Evolutionary conservation across 257 asterid genomes (phyloP).

Genomic region (Rauvolfia tetraphylla): DNA sequence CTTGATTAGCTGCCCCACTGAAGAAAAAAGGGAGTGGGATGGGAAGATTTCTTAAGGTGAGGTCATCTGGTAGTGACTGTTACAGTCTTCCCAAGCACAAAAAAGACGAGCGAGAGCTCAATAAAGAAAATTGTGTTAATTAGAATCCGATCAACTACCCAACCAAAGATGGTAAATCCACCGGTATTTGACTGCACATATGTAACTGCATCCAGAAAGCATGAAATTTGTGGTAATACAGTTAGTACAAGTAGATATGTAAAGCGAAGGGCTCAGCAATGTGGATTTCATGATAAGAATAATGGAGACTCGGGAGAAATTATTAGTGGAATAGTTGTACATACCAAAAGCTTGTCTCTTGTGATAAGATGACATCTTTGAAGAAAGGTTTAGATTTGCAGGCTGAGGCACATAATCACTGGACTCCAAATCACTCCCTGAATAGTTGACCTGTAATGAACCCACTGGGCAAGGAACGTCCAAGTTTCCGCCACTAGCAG

Average conservation of each 20-base stretch:
- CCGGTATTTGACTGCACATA: constrained; percentile 78
- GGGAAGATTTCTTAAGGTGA: background rate
- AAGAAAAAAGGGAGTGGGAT: background rate
- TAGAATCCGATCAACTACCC: constrained; percentile 73
- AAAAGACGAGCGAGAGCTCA: constrained; percentile 72
- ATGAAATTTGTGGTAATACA: background rate
- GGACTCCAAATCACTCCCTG: constrained; percentile 83
- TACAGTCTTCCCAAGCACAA: constrained; percentile 81
- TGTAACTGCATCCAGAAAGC: constrained; percentile 47
- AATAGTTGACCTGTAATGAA: constrained; percentile 37
- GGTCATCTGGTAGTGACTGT: constrained; percentile 45
- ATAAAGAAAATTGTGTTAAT: constrained; percentile 74
- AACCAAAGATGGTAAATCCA: constrained; percentile 79
- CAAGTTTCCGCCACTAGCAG: constrained; percentile 37
- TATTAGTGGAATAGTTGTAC: constrained; percentile 10
- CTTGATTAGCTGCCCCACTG: background rate
- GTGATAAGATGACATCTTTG: constrained; percentile 65
- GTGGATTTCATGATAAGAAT: no score
- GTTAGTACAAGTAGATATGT: background rate
- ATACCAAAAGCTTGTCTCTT: constrained; percentile 88
- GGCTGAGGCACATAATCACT: constrained; percentile 40
- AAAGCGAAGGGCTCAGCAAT: background rate
- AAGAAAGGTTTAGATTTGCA: constrained; percentile 32
- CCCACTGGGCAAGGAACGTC: constrained; percentile 27
- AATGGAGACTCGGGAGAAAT: background rate